Evolutionary conservation across 1,139 yeast genomes (phyloP).

Genomic region (Blastobotrys arbuscula): DNA sequence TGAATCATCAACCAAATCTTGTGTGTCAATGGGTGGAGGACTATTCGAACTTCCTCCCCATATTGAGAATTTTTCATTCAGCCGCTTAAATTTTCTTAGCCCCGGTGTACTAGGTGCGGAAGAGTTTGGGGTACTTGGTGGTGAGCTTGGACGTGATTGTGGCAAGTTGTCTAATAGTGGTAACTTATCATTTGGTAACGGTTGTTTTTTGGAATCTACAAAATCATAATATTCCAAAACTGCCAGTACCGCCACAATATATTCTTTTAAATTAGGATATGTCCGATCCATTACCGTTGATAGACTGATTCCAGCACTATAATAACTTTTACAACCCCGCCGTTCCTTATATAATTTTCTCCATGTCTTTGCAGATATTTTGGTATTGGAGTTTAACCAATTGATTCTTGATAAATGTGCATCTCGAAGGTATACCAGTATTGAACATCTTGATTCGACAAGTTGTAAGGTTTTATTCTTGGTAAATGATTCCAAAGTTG

Average conservation of each 20-base stretch:
- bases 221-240: conserved; percentile 16
- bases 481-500: conserved; percentile 8
- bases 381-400: conserved; percentile 16
- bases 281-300: conserved; percentile 12
- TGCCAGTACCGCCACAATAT: conserved; percentile 14
- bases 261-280: conserved; percentile 11
- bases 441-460: conserved; percentile 4
- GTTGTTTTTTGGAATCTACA: conserved; percentile 15
- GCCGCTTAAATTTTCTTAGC: no score
- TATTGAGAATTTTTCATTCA: neutral
- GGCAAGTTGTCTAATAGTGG: neutral
- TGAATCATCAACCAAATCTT: conserved; percentile 7
- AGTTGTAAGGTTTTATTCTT: conserved; percentile 9
- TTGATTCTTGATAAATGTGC: conserved; percentile 14
- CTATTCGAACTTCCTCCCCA: neutral
- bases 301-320: conserved; percentile 11
- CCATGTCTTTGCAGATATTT: conserved; percentile 12
- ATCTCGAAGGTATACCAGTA: conserved; percentile 11
- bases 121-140: neutral
- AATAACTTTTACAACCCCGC: conserved; percentile 11
- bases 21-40: neutral
- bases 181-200: conserved; percentile 6
- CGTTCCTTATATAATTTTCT: conserved; percentile 8
- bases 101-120: neutral
- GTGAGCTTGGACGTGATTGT: neutral